Conservation (phyloP, 1,284 basidiomycete genomes). For the Apiotrichum gamsii region DNA sequence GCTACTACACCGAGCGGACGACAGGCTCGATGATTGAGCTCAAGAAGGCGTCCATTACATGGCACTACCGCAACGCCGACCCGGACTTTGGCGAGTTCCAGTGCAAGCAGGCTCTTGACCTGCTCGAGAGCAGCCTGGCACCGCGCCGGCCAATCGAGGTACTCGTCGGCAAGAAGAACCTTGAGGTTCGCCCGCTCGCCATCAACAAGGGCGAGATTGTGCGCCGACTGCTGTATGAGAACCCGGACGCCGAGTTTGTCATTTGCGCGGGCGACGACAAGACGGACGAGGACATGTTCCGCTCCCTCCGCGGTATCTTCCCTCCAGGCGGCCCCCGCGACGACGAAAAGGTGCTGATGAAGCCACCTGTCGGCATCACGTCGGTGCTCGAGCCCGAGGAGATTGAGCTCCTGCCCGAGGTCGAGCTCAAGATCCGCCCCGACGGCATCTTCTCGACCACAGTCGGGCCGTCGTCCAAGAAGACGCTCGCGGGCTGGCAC, state of each 20-base stretch:
- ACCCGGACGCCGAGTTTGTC: slow-evolving; percentile 89
- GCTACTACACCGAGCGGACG: slow-evolving; percentile 93
- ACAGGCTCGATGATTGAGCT: slow-evolving; percentile 92
- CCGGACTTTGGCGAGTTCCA: slow-evolving; percentile 96
- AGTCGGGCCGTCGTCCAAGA: slow-evolving; percentile 77
- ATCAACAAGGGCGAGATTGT: slow-evolving; percentile 99
- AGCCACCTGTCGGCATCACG: slow-evolving; percentile 68
- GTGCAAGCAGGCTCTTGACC: slow-evolving; percentile 91
- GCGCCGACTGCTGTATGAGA: slow-evolving; percentile 81
- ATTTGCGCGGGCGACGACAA: slow-evolving; percentile 99
- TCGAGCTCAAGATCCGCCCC: slow-evolving; percentile 59
- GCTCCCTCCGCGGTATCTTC: slow-evolving; percentile 58
- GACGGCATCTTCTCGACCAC: slow-evolving; percentile 80
- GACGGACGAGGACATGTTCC: slow-evolving; percentile 98
- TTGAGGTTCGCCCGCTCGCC: slow-evolving; percentile 89
- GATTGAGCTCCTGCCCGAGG: slow-evolving; percentile 49
- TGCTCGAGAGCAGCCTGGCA: slow-evolving; percentile 85
- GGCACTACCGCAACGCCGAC: slow-evolving; percentile 92
- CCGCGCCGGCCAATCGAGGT: slow-evolving; percentile 88
- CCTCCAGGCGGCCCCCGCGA: slow-evolving; percentile 50
- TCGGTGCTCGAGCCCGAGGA: slow-evolving; percentile 46
- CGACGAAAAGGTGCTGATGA: slow-evolving; percentile 53
- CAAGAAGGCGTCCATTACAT: slow-evolving; percentile 95
- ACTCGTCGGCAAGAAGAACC: slow-evolving; percentile 93
- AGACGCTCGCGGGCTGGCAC: slow-evolving; percentile 82